Evolutionary conservation across 2,329 filamentous ascomycete genomes (phyloP).

Genomic region (Coniochaeta pulveracea): DNA sequence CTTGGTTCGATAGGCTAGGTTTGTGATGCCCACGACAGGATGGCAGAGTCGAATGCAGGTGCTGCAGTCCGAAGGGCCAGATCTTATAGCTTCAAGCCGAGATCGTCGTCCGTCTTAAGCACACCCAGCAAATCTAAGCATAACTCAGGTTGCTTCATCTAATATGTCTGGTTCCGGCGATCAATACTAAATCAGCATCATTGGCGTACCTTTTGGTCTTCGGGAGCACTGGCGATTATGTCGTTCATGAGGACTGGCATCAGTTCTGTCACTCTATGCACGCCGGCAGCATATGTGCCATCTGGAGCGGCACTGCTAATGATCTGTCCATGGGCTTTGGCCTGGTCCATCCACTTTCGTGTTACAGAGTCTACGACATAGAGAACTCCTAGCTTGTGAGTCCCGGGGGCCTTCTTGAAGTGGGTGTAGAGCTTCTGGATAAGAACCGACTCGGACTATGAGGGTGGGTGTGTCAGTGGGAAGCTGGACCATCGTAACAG

Average conservation of each 20-base stretch:
- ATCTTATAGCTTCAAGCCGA: too few species aligned
- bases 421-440: conserved; percentile 96
- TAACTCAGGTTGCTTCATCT: too few species aligned
- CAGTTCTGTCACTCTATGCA: conserved; percentile 92
- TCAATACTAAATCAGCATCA: conserved; percentile 3
- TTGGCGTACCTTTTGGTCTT: conserved; percentile 90
- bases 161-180: too few species aligned
- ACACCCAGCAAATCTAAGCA: too few species aligned
- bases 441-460: conserved; percentile 81
- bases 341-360: conserved; percentile 95
- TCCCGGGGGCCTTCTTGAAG: conserved; percentile 87
- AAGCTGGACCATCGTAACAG: too few species aligned
- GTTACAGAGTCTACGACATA: conserved; percentile 99
- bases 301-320: conserved; percentile 72
- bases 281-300: conserved; percentile 88
- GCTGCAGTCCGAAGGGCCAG: too few species aligned
- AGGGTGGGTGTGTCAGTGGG: conserved; percentile 4
- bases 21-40: too few species aligned
- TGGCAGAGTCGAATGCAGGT: too few species aligned
- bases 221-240: conserved; percentile 76
- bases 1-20: too few species aligned
- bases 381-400: conserved; percentile 96
- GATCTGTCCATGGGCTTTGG: conserved; percentile 73
- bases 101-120: too few species aligned
- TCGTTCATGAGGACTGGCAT: conserved; percentile 93